These are phyloP conservation scores for Xylaria sp. DNA, from an alignment of 2,329 filamentous ascomycete species.

Conservation along the genomic window DNA sequence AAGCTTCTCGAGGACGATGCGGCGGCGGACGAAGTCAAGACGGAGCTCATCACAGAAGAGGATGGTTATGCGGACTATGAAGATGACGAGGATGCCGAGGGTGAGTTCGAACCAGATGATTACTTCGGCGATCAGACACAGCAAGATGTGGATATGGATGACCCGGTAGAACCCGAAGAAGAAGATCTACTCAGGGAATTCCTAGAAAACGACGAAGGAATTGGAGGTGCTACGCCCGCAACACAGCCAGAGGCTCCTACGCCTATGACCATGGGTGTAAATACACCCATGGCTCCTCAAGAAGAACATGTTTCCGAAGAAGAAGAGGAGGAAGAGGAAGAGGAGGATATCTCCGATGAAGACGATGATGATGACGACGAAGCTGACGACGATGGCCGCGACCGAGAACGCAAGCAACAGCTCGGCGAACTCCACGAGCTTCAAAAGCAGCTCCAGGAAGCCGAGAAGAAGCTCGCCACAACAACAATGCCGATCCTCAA, in stretches of 20 bases:
- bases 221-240: conserved; percentile 56
- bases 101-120: conserved; percentile 67
- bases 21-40: conserved; percentile 67
- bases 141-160: conserved; percentile 54
- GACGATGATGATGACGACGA: conserved; percentile 66
- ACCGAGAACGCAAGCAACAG: conserved; percentile 66
- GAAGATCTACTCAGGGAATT: conserved; percentile 52
- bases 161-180: conserved; percentile 52
- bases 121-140: conserved; percentile 51
- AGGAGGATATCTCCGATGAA: conserved; percentile 60
- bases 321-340: conserved; percentile 54
- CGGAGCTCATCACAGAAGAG: conserved; percentile 72
- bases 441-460: conserved; percentile 56
- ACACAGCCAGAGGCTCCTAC: conserved; percentile 58
- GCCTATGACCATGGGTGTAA: conserved; percentile 57
- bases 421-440: conserved; percentile 62
- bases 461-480: conserved; percentile 58
- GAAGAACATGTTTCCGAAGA: conserved; percentile 61
- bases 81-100: conserved; percentile 61
- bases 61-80: conserved; percentile 57
- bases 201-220: conserved; percentile 37
- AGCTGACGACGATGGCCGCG: conserved; percentile 64
- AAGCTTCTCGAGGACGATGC: conserved; percentile 77
- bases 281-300: conserved; percentile 57
- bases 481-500: conserved; percentile 61